phyloP scores from a whole-genome alignment of 1,139 yeast genomes.

The Lizanozyma gosingica region DNA sequence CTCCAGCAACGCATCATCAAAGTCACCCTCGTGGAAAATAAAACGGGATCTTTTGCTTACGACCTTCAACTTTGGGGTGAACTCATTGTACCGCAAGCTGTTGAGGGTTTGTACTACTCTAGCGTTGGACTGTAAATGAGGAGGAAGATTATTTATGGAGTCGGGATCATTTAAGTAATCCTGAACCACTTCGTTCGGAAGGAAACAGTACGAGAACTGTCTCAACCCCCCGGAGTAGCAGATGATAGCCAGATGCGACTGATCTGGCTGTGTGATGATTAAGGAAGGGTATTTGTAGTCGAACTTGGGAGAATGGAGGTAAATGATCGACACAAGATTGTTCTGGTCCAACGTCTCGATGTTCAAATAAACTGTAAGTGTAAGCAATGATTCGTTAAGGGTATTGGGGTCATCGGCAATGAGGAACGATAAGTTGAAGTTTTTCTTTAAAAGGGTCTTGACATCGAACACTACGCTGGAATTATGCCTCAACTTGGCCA shows the following conservation, averaged over 20 bases:
- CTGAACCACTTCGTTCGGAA: conserved; percentile 26
- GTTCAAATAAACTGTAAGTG: conserved; percentile 28
- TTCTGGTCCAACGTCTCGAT: conserved; percentile 13
- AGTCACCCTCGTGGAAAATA: conserved; percentile 14
- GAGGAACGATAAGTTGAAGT: conserved; percentile 27
- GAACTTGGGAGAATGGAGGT: conserved; percentile 4
- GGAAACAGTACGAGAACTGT: conserved; percentile 30
- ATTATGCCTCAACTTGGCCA: neutral
- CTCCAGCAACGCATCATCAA: conserved; percentile 5
- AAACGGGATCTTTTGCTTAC: conserved; percentile 25
- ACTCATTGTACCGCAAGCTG: conserved; percentile 9
- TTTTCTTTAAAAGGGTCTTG: conserved; percentile 21
- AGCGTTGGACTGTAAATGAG: conserved; percentile 14
- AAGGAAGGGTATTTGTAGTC: conserved; percentile 21
- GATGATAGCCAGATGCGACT: conserved; percentile 20
- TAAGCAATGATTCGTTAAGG: conserved; percentile 26
- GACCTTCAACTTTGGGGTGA: conserved; percentile 23
- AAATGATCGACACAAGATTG: neutral
- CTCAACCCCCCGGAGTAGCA: conserved; percentile 36
- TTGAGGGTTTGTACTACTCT: neutral
- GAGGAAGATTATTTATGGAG: conserved; percentile 12
- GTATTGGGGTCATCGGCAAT: conserved; percentile 29
- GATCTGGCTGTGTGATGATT: conserved; percentile 22
- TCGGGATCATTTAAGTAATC: conserved; percentile 12
- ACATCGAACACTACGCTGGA: neutral